Evolutionary conservation across 1,139 yeast species (phyloP), one percentile per base, ranked within the genome.

Genomic region (Scheffersomyces quercinus): DNA sequence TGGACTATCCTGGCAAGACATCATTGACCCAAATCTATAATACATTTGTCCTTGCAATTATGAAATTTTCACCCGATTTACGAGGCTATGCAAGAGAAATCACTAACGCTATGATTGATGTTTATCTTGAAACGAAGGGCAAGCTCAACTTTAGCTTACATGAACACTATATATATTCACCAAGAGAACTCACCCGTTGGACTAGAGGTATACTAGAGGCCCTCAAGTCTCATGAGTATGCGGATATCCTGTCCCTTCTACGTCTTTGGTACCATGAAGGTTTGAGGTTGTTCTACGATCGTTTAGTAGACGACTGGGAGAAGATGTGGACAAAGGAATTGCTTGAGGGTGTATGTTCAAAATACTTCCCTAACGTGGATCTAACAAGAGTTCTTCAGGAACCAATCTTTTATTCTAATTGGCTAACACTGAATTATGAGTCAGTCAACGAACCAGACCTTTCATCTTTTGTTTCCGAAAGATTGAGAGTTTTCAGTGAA

Each of bases 151-250:
- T 65, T 1, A 42, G 48, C 1, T 46, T 55, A 0, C 77, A 71
- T 37, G 67, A 72, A 15, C 95, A 88, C 57, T 88, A 89, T 56
- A 70, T 88, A 1, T 87, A 85, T 58, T 85, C 96, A 24, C 98
- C 99, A 0, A 81, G 98, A 60, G 99, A 93, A 58, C 72, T 93
- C 24, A 89, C 98, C 0, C 69, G 98, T 46, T 89, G 97, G 96
- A 70, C 82, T 2, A 74, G 87, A 47, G 96, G 97, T n/a, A 64
- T 93, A 1, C 73, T 80, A 41, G 80, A 79, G 39, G 85, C 85
- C 0, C 55, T 86, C 10, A 65, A 68, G 43, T 61, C 73, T 1
- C 51, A 67, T 2, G 70, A 68, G 3, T 60, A 66, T 29, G 48
- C 70, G 2, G 56, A 67, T 0, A 54, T 81, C 12, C 67, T 67